These are phyloP conservation scores for Plasmopara viticola DNA, from an alignment of 352 stramenopile species.

Conservation along the genomic window DNA sequence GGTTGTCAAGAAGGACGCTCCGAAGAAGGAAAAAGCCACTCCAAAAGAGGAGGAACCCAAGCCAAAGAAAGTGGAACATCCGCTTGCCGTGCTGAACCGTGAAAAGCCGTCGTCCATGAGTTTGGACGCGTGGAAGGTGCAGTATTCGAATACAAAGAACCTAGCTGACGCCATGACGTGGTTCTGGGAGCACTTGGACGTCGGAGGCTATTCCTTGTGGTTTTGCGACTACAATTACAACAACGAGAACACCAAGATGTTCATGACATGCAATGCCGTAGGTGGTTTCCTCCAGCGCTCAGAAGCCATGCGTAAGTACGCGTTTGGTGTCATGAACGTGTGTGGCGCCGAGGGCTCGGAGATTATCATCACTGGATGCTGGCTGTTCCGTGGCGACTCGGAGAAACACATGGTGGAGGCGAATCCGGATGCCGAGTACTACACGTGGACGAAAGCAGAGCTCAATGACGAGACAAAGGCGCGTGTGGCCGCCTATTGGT, in stretches of 20 bases:
- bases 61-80: conserved; percentile 80
- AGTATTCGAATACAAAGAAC: conserved; percentile 87
- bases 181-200: conserved; percentile 89
- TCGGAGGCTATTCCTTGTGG: conserved; percentile 87
- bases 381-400: conserved; percentile 86
- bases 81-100: conserved; percentile 84
- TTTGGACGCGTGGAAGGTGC: conserved; percentile 89
- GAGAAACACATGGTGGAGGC: conserved; percentile 84
- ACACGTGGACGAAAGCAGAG: conserved; percentile 86
- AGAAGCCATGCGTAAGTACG: conserved; percentile 90
- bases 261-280: conserved; percentile 92
- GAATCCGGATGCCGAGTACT: conserved; percentile 91
- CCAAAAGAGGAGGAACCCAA: conserved; percentile 40
- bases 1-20: conserved; percentile 22
- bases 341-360: conserved; percentile 48
- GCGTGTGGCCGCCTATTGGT: conserved; percentile 85
- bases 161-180: conserved; percentile 84
- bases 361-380: conserved; percentile 88
- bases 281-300: conserved; percentile 89
- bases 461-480: conserved; percentile 69
- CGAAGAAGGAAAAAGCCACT: conserved; percentile 43
- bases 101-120: conserved; percentile 69
- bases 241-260: conserved; percentile 89
- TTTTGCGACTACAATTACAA: conserved; percentile 93
- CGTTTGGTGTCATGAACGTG: conserved; percentile 85